Evolutionary conservation across 2,329 filamentous ascomycete genomes (phyloP), one percentile per base, ranked within the genome.

Genomic region (Beauveria sp.): DNA sequence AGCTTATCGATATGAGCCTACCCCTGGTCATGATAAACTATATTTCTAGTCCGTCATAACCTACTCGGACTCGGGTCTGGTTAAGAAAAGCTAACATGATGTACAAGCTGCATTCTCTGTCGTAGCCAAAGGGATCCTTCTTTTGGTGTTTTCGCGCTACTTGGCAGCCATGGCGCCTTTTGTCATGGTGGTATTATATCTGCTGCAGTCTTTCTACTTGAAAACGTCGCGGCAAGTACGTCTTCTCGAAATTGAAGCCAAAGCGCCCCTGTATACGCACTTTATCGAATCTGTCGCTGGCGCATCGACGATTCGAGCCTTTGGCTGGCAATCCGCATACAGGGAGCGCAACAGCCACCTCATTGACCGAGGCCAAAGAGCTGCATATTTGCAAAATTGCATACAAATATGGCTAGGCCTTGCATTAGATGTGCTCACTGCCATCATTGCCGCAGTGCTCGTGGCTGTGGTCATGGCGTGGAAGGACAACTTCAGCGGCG

Each of bases 401-500:
- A 28, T 49, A 16, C 24, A 28, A 28, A 28, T 7, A 49, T 28
- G 46, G 24, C 12, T 49, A 16, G 16, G 46, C 12, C 18, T 49
- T 28, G 46, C 46, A 24, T 16, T 49, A 49, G 12, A 49, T 49
- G 14, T 49, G 22, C 46, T 49, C 5, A 49, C 14, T 14, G 4
- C 46, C 12, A 18, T 28, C 5, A 71, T 83, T 31, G 79, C 79
- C 1, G 72, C 77, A 0, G 65, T 80, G 2, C 65, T 83, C 3
- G 76, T 83, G 5, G 70, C 62, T 1, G 67, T 82, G 0, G 76
- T 79, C 1, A 76, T 80, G 2, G 52, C 62, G 40, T 67, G 81
- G 8, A 62, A 63, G 43, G 28, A 43, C 5, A 50, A 57, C 40
- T 69, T 40, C 48, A 73, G 49, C 70, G 72, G 67, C 52, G 68